These are phyloP conservation scores for Ceraceosorus guamensis DNA, from an alignment of 1,284 basidiomycete genomes.

Conservation along the genomic window DNA sequence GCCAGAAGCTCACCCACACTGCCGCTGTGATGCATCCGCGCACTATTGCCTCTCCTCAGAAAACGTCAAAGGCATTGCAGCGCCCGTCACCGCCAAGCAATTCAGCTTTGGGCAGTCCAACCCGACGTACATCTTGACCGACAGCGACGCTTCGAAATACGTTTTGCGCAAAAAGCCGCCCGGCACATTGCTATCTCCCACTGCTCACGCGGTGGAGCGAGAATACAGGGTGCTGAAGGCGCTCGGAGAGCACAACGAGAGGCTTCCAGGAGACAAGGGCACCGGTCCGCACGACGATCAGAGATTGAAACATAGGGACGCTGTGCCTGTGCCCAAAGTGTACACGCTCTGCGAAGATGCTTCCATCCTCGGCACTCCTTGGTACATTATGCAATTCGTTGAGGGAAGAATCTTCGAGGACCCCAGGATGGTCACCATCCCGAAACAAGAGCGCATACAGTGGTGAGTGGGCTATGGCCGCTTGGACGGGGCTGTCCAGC, in stretches of 20 bases:
- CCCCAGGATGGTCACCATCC: conserved; percentile 56
- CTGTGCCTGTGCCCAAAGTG: conserved; percentile 78
- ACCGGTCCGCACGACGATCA: background rate
- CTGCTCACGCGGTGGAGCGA: conserved; percentile 88
- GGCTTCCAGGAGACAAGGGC: conserved; percentile 1
- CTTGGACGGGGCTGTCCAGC: conserved; percentile 1
- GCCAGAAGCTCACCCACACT: background rate
- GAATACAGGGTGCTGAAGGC: conserved; percentile 76
- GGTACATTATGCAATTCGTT: conserved; percentile 92
- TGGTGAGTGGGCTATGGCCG: conserved; percentile 56
- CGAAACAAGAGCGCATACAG: conserved; percentile 59
- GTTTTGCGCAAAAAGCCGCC: conserved; percentile 92
- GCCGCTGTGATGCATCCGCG: background rate
- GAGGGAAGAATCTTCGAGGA: conserved; percentile 83
- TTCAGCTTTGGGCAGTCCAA: conserved; percentile 72
- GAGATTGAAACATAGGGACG: conserved; percentile 36
- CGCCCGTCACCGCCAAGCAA: conserved; percentile 75
- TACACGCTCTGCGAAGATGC: conserved; percentile 65
- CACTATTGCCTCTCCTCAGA: conserved; percentile 22
- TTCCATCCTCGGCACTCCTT: conserved; percentile 72
- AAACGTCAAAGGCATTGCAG: conserved; percentile 57
- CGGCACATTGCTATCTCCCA: conserved; percentile 72
- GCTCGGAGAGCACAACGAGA: conserved; percentile 23
- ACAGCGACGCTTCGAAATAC: conserved; percentile 63
- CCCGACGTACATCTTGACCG: conserved; percentile 84